Evolutionary conservation across 495 filamentous ascomycete species (phyloP).

Genomic region (Penicillium soppii): DNA sequence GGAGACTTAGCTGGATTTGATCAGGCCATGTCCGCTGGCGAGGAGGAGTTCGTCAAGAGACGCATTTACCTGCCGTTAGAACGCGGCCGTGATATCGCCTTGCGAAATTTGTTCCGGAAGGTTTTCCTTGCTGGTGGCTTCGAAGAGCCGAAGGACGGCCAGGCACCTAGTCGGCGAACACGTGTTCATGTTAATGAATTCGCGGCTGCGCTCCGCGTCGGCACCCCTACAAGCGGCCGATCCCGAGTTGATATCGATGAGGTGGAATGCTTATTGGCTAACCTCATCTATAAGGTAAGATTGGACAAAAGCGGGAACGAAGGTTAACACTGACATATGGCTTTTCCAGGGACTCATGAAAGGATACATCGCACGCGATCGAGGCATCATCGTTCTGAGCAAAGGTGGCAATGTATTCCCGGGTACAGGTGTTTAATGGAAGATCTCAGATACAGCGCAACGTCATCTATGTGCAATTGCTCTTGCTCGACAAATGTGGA

Average conservation of each 20-base stretch:
- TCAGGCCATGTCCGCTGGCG: conserved; percentile 71
- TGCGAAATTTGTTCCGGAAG: conserved; percentile 87
- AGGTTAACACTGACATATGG: conserved; percentile 10
- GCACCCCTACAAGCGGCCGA: conserved; percentile 51
- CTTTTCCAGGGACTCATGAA: conserved; percentile 80
- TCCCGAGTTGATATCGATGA: conserved; percentile 80
- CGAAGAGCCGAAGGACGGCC: conserved; percentile 67
- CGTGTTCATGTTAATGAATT: conserved; percentile 82
- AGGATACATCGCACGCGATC: conserved; percentile 92
- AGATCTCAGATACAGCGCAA: no score
- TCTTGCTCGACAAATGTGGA: no score
- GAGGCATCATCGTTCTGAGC: conserved; percentile 84
- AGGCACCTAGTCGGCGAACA: conserved; percentile 63
- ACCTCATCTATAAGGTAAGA: conserved; percentile 93
- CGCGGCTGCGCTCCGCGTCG: conserved; percentile 58
- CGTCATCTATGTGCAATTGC: no score
- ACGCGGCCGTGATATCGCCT: conserved; percentile 81
- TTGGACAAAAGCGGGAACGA: not conserved
- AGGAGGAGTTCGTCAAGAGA: conserved; percentile 88
- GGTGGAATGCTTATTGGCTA: conserved; percentile 91
- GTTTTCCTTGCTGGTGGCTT: conserved; percentile 82
- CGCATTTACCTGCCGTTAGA: conserved; percentile 95
- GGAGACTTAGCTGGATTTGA: conserved; percentile 87
- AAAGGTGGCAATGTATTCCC: conserved; percentile 84
- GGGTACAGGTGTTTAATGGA: conserved; percentile 82